phyloP scores from a whole-genome alignment of 2,329 filamentous ascomycete species.

The Pseudogymnoascus sp. region DNA sequence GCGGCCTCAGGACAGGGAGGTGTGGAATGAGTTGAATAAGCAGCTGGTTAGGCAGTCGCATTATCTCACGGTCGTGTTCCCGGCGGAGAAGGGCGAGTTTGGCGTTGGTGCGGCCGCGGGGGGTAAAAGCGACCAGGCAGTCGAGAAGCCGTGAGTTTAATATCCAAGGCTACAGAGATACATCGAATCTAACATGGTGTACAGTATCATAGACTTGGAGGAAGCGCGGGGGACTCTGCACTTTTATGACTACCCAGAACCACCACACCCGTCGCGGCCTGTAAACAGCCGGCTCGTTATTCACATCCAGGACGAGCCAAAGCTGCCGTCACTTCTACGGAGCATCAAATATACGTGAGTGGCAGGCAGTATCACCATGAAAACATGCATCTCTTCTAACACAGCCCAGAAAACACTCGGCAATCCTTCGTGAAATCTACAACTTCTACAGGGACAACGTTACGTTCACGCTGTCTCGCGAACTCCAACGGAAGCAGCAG shows the following conservation, averaged over 20 bases:
- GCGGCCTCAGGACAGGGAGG: constrained; percentile 13
- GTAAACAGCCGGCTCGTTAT: constrained; percentile 26
- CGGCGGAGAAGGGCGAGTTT: constrained; percentile 43
- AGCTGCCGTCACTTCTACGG: constrained; percentile 3
- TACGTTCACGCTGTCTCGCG: constrained; percentile 44
- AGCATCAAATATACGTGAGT: constrained; percentile 13
- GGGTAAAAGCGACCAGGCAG: constrained; percentile 4
- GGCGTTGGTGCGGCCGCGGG: constrained; percentile 29
- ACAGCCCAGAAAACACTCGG: constrained; percentile 39
- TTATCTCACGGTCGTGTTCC: constrained; percentile 46
- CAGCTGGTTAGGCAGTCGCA: constrained; percentile 49
- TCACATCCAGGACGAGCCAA: constrained; percentile 24
- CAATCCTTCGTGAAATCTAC: constrained; percentile 45
- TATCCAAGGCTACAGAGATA: background rate
- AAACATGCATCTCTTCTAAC: background rate
- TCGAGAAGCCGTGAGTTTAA: constrained; percentile 3
- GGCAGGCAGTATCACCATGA: background rate
- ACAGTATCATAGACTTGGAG: constrained; percentile 32
- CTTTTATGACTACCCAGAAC: constrained; percentile 55
- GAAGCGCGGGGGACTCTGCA: constrained; percentile 39
- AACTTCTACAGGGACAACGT: constrained; percentile 45
- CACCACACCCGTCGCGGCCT: constrained; percentile 23
- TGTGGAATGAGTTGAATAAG: constrained; percentile 47
- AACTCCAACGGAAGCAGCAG: constrained; percentile 30
- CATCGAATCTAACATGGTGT: constrained; percentile 11